Evolutionary conservation across 495 filamentous ascomycete genomes (phyloP), one percentile per base, ranked within the genome.

Genomic region (Neurospora cerealis): DNA sequence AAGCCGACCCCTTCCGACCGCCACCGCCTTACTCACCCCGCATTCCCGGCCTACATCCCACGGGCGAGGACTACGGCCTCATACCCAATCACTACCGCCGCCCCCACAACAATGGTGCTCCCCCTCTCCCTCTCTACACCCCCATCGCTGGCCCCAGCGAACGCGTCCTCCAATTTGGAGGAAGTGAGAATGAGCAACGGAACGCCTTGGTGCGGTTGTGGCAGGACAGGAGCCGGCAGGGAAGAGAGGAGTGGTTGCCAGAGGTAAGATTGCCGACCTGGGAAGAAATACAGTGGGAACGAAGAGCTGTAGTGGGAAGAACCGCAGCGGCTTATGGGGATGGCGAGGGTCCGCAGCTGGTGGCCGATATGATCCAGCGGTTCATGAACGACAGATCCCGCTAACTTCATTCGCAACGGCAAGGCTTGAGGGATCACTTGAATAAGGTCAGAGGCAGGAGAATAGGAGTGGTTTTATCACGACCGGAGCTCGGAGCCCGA

Each of bases 41-140:
- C n/a, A 24, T 5, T 3, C 46, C 46, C 5, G 4, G 46, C 9
- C 46, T 54, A 11, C 46, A 54, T 54, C 46, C 46, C 46, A 24
- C 46, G 11, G 21, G n/a, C 19, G 11, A 5, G 10, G 54, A 66
- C 54, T 66, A 66, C 28, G 54, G 34, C 6, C 24, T 66, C 28
- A 19, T 1, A 15, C 0, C 11, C 5, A 60, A 15, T 60, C 0
- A 1, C 0, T 60, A 5, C 11, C 4, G 11, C 11, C 48, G 21
- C 48, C 21, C 11, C 1, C 11, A 28, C 48, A 15, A 66, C 54
- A 66, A 66, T 1, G 54, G 28, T 1, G 54, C 54, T 34, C 54
- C 54, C 6, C 28, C 11, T 32, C 28, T 66, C 0, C 54, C 54
- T 0, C 1, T 17, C 15, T 66, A 66, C 28, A 66, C 54, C 15